phyloP scores from a whole-genome alignment of 2,329 filamentous ascomycete species.

The Coleophoma cylindrospora region DNA sequence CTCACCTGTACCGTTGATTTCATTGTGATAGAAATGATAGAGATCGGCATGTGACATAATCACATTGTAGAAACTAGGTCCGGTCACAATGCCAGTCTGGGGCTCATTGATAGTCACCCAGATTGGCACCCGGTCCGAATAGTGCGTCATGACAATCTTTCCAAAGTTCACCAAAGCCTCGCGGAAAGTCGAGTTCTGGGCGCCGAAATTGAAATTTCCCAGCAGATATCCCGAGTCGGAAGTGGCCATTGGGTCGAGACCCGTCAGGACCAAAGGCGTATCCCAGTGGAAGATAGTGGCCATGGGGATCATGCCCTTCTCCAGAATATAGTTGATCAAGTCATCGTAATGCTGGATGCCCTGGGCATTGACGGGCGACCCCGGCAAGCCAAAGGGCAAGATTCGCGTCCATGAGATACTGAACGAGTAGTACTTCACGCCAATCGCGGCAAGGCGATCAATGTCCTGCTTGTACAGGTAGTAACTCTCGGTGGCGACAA shows the following conservation, averaged over 20 bases:
- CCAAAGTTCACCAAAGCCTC: conserved; percentile 24
- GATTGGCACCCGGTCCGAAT: conserved; percentile 29
- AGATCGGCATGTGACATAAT: conserved; percentile 40
- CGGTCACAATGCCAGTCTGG: not conserved
- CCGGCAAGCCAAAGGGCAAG: conserved; percentile 43
- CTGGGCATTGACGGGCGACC: conserved; percentile 42
- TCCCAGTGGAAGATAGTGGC: not conserved
- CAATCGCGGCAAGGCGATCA: conserved; percentile 44
- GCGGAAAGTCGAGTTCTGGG: conserved; percentile 23
- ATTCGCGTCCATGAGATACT: conserved; percentile 48
- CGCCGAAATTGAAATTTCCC: conserved; percentile 26
- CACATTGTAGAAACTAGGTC: conserved; percentile 32
- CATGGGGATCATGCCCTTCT: not conserved
- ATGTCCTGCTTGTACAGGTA: conserved; percentile 31
- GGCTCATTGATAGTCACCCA: conserved; percentile 37
- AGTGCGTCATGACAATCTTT: conserved; percentile 29
- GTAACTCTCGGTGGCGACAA: conserved; percentile 22
- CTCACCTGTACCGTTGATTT: conserved; percentile 40
- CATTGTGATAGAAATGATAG: conserved; percentile 45
- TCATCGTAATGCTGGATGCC: conserved; percentile 46
- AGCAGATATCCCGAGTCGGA: not conserved
- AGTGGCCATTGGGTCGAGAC: conserved; percentile 6
- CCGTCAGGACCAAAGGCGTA: not conserved
- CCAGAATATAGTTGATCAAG: conserved; percentile 28
- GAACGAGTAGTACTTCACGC: conserved; percentile 46